These are phyloP conservation scores for Emergomyces pasteurianus DNA, from an alignment of 2,329 filamentous ascomycete genomes.

Conservation along the genomic window DNA sequence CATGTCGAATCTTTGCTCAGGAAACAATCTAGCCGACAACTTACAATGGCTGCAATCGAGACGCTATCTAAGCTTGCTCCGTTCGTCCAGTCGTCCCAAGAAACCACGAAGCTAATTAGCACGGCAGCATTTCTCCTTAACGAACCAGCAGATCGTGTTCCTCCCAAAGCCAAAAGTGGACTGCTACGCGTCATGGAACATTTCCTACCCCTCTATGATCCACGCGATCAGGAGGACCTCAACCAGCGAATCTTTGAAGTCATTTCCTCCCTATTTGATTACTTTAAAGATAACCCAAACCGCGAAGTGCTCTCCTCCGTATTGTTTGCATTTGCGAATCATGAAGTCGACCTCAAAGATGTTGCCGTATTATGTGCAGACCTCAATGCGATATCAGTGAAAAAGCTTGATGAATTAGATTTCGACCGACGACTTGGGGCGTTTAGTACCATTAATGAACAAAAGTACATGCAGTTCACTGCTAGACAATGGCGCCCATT, in stretches of 20 bases:
- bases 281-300: constrained; percentile 72
- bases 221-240: constrained; percentile 45
- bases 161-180: constrained; percentile 67
- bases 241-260: constrained; percentile 59
- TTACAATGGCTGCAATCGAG: constrained; percentile 68
- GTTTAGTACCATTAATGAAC: constrained; percentile 59
- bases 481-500: constrained; percentile 75
- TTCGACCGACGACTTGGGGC: constrained; percentile 71
- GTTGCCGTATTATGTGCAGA: constrained; percentile 61
- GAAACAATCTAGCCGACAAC: constrained; percentile 53
- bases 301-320: constrained; percentile 63
- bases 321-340: constrained; percentile 55
- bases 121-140: constrained; percentile 71
- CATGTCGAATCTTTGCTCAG: constrained; percentile 42
- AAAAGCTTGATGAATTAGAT: constrained; percentile 71
- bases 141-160: constrained; percentile 74
- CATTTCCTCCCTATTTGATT: constrained; percentile 72
- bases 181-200: constrained; percentile 69
- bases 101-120: constrained; percentile 65
- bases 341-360: constrained; percentile 47
- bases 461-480: constrained; percentile 48
- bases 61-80: constrained; percentile 65
- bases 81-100: constrained; percentile 49
- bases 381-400: constrained; percentile 65
- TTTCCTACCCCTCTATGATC: constrained; percentile 57